Conservation (phyloP, 2,329 filamentous ascomycete species). For the Fusarium albidum region DNA sequence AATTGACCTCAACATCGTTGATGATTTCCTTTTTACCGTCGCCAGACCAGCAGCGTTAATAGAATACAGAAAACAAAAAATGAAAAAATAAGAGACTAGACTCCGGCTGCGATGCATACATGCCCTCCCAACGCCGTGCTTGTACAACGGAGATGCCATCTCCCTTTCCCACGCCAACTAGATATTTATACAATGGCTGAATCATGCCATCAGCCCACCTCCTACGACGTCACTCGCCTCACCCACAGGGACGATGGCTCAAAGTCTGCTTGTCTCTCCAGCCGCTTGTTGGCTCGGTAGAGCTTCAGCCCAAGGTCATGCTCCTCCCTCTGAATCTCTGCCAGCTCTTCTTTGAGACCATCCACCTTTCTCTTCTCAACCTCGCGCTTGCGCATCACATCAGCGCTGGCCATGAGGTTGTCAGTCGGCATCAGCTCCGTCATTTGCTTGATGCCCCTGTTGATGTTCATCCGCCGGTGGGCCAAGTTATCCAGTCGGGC, state of each 20-base stretch:
- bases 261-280: slow-evolving; percentile 71
- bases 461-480: slow-evolving; percentile 75
- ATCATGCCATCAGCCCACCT: background rate
- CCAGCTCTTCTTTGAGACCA: slow-evolving; percentile 70
- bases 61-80: slow-evolving; percentile 20
- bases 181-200: slow-evolving; percentile 8
- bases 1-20: slow-evolving; percentile 17
- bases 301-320: slow-evolving; percentile 81
- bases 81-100: slow-evolving; percentile 21
- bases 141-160: slow-evolving; percentile 12
- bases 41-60: slow-evolving; percentile 22
- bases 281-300: slow-evolving; percentile 77
- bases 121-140: slow-evolving; percentile 38
- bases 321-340: slow-evolving; percentile 78
- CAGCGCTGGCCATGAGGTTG: slow-evolving; percentile 70
- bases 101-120: slow-evolving; percentile 38
- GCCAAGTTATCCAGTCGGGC: slow-evolving; percentile 70
- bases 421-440: slow-evolving; percentile 80
- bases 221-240: slow-evolving; percentile 73
- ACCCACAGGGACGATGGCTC: slow-evolving; percentile 81
- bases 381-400: slow-evolving; percentile 66
- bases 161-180: slow-evolving; percentile 7
- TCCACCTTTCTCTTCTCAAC: slow-evolving; percentile 71
- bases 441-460: slow-evolving; percentile 77
- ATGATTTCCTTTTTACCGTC: slow-evolving; percentile 21